phyloP scores from a whole-genome alignment of 116 monocot species.

The Trichopus zeylanicus region DNA sequence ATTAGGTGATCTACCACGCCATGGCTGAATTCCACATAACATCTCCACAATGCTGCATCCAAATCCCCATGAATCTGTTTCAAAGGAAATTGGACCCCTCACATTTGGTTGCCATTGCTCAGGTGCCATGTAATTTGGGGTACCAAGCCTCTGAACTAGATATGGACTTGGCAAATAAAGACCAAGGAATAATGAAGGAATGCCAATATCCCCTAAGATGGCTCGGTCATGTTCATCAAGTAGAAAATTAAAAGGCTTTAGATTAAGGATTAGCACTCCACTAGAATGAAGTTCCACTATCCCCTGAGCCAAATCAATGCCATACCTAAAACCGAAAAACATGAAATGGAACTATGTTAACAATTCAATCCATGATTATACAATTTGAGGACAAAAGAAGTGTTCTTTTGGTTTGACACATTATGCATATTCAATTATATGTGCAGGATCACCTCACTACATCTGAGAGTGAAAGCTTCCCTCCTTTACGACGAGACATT shows the following conservation, averaged over 20 bases:
- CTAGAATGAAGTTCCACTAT: constrained; percentile 59
- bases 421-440: background rate
- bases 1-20: constrained; percentile 50
- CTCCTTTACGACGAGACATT: constrained; percentile 64
- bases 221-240: constrained; percentile 55
- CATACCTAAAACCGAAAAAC: constrained; percentile 38
- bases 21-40: constrained; percentile 71
- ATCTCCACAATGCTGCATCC: constrained; percentile 88
- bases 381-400: background rate
- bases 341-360: background rate
- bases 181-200: constrained; percentile 54
- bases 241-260: constrained; percentile 82
- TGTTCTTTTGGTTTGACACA: too few species aligned
- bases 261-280: constrained; percentile 66
- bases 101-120: constrained; percentile 83
- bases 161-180: constrained; percentile 46
- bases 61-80: constrained; percentile 93
- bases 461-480: constrained; percentile 59
- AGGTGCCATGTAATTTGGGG: constrained; percentile 90
- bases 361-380: background rate
- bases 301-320: constrained; percentile 59
- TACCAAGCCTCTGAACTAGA: constrained; percentile 56
- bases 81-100: constrained; percentile 73
- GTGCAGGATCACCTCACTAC: constrained; percentile 42
- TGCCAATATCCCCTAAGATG: constrained; percentile 76